phyloP scores from a whole-genome alignment of 345 rosid genomes.

The Citrus inodora region DNA sequence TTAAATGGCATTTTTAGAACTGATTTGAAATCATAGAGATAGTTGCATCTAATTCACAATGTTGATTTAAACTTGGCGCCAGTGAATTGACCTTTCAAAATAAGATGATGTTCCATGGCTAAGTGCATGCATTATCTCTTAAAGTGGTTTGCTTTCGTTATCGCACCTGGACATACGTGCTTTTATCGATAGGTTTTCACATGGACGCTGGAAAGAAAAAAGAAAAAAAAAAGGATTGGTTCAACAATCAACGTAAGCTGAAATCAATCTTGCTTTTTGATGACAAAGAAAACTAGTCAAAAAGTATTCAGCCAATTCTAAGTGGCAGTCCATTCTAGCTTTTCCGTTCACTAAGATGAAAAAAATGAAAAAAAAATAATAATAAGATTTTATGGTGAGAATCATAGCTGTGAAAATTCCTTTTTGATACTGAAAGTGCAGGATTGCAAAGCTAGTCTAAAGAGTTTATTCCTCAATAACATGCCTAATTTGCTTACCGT shows the following conservation, averaged over 20 bases:
- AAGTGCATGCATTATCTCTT: slow-evolving; percentile 22
- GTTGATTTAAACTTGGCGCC: slow-evolving; percentile 13
- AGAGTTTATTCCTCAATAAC: background rate
- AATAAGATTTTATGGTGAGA: background rate
- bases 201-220: background rate
- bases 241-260: background rate
- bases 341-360: no score
- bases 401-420: slow-evolving; percentile 14
- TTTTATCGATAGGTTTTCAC: background rate
- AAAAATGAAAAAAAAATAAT: background rate
- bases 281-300: background rate
- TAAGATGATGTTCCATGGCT: slow-evolving; percentile 8
- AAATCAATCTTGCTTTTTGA: background rate
- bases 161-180: background rate
- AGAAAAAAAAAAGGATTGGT: background rate
- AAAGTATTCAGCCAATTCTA: slow-evolving; percentile 1
- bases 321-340: slow-evolving; percentile 20
- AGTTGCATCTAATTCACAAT: slow-evolving; percentile 6
- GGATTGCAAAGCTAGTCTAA: background rate
- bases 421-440: background rate
- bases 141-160: slow-evolving; percentile 24
- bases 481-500: background rate
- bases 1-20: background rate
- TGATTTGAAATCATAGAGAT: background rate
- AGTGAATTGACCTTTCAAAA: background rate